A percentile compares a stretch with the other conserved stretches of the same genome.
Conservation (phyloP, 1,284 basidiomycete species). For the Vanrija sp. region DNA sequence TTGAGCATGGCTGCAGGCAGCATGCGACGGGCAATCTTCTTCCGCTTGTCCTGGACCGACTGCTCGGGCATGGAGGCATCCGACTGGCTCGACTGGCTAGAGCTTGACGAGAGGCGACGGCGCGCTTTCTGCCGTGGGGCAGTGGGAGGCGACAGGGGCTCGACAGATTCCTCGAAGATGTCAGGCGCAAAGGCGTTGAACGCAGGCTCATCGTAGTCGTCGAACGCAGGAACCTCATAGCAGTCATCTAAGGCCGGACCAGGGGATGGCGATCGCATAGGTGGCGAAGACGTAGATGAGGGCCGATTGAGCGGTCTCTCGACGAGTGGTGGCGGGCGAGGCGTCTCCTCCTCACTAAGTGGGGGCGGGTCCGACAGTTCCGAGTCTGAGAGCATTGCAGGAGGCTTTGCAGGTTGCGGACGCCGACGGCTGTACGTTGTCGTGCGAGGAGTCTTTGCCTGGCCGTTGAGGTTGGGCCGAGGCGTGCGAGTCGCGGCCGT, state of each 20-base stretch:
- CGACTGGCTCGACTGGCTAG: constrained; percentile 5
- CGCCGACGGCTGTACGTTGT: constrained; percentile 11
- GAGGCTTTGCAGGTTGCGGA: background rate
- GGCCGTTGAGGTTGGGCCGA: no score
- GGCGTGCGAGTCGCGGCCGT: no score
- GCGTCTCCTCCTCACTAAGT: background rate
- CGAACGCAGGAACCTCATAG: background rate
- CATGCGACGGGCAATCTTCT: constrained; percentile 40
- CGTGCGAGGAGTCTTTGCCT: background rate
- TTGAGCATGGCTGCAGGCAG: constrained; percentile 41
- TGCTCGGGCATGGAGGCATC: background rate
- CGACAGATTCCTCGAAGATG: background rate
- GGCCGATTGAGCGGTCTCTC: background rate
- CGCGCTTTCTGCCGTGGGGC: background rate
- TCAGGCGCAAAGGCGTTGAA: background rate
- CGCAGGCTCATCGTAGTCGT: background rate
- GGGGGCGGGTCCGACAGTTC: constrained; percentile 11
- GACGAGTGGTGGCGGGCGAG: background rate
- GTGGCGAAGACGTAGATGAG: background rate
- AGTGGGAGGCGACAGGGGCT: background rate
- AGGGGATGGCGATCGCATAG: background rate
- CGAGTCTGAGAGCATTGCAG: constrained; percentile 3
- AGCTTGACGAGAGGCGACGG: constrained; percentile 5
- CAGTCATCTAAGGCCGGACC: background rate
- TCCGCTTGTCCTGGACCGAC: constrained; percentile 16